These are phyloP conservation scores for Paramecium sexaurelia DNA, from an alignment of 73 alveolate genomes.

Conservation along the genomic window DNA sequence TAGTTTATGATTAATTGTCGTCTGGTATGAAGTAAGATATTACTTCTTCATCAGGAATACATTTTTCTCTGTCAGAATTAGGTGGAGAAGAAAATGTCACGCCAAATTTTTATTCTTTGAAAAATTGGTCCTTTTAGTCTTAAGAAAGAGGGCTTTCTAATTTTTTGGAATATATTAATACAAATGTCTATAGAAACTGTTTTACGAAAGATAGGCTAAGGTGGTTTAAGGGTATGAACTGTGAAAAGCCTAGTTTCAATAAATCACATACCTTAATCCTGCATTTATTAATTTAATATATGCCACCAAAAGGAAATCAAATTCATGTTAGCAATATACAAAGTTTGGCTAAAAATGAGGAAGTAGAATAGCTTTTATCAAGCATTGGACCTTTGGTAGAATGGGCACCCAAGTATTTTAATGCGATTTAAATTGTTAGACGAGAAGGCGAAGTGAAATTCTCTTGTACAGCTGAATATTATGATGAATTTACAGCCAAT, in stretches of 20 bases:
- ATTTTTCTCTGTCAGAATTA: not conserved
- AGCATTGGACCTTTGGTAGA: conserved; percentile 40
- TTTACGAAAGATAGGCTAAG: not conserved
- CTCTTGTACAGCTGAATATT: conserved; percentile 30
- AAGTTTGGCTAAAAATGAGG: conserved; percentile 42
- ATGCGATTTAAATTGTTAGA: not conserved
- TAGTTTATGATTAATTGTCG: not conserved
- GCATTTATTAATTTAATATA: conserved; percentile 17
- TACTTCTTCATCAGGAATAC: conserved; percentile 54
- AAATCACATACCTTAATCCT: conserved; percentile 1
- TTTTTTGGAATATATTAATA: not conserved
- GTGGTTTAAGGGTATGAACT: conserved; percentile 11
- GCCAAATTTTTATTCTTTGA: not conserved
- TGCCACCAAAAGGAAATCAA: not conserved
- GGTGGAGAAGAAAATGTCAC: not conserved
- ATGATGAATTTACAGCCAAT: conserved; percentile 34
- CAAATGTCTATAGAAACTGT: not conserved
- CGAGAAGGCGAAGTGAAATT: conserved; percentile 46
- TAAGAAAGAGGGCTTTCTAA: not conserved
- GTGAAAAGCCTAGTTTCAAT: conserved; percentile 6
- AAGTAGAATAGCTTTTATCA: not conserved
- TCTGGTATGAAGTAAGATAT: conserved; percentile 24
- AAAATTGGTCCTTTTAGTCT: not conserved
- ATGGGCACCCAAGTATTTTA: not conserved
- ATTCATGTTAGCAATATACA: conserved; percentile 41